Conservation (phyloP, 768 basidiomycete species). For the Arthromyces matolae region DNA sequence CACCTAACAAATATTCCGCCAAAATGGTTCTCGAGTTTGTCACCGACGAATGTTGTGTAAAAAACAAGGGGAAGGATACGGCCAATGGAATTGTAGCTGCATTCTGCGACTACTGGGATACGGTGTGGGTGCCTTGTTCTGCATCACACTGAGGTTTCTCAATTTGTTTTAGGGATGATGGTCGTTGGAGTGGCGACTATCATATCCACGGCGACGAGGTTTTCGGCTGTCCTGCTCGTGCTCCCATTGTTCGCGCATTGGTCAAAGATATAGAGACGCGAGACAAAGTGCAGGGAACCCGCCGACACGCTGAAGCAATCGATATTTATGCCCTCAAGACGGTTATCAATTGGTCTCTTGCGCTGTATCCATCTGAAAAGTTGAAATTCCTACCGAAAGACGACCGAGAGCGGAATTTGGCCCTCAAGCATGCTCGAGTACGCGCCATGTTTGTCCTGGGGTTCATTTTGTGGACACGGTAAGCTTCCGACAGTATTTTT, state of each 20-base stretch:
- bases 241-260: slow-evolving; percentile 1
- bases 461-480: slow-evolving; percentile 17
- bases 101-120: slow-evolving; percentile 26
- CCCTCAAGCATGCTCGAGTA: slow-evolving; percentile 12
- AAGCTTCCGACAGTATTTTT: slow-evolving; percentile 1
- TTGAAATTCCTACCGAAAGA: background rate
- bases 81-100: slow-evolving; percentile 24
- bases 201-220: slow-evolving; percentile 15
- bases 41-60: slow-evolving; percentile 26
- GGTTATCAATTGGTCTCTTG: slow-evolving; percentile 5
- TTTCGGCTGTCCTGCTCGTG: slow-evolving; percentile 22
- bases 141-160: background rate
- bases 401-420: slow-evolving; percentile 4
- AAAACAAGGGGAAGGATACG: slow-evolving; percentile 17
- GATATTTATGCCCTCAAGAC: slow-evolving; percentile 17
- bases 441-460: slow-evolving; percentile 14
- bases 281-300: slow-evolving; percentile 18
- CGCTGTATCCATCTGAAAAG: slow-evolving; percentile 1
- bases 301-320: slow-evolving; percentile 23
- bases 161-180: slow-evolving; percentile 14
- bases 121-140: slow-evolving; percentile 18
- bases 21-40: slow-evolving; percentile 23
- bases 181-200: slow-evolving; percentile 17
- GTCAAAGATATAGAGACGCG: slow-evolving; percentile 20
- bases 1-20: slow-evolving; percentile 26